Conservation (phyloP, 805 yeast genomes). For the Candida taoyuanica region DNA sequence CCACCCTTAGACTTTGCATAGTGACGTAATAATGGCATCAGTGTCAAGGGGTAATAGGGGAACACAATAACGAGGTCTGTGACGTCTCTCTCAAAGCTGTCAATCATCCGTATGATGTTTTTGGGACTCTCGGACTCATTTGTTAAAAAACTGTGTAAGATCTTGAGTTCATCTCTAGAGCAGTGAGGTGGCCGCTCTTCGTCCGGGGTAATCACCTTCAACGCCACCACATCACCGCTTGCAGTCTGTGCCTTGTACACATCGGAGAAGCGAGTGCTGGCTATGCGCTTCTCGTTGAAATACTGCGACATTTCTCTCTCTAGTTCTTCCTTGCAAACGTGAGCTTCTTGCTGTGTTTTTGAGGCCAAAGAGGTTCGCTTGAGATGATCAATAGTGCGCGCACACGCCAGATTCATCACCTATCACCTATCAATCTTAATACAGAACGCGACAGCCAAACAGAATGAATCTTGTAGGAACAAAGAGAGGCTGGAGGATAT, state of each 20-base stretch:
- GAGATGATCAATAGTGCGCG: too few species aligned
- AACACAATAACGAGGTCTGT: slow-evolving; percentile 38
- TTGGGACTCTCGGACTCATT: slow-evolving; percentile 9
- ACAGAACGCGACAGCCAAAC: too few species aligned
- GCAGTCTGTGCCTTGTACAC: slow-evolving; percentile 30
- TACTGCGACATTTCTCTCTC: neutral
- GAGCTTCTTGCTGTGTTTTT: neutral
- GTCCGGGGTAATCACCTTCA: slow-evolving; percentile 46
- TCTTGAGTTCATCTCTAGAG: slow-evolving; percentile 40
- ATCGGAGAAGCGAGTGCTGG: slow-evolving; percentile 41
- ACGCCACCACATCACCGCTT: slow-evolving; percentile 30
- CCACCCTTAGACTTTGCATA: slow-evolving; percentile 27
- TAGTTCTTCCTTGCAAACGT: neutral
- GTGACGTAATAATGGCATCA: slow-evolving; percentile 32
- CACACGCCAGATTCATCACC: too few species aligned
- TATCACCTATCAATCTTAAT: too few species aligned
- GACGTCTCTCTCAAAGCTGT: slow-evolving; percentile 21
- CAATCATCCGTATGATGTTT: slow-evolving; percentile 23
- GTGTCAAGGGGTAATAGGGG: slow-evolving; percentile 35
- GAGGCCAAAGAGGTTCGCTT: neutral
- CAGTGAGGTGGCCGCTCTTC: slow-evolving; percentile 52
- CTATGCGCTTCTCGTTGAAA: slow-evolving; percentile 25
- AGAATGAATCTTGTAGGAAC: too few species aligned
- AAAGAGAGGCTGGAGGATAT: too few species aligned
- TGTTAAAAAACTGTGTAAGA: slow-evolving; percentile 28